These are phyloP conservation scores for Prosopis cineraria DNA, from an alignment of 306 rosid genomes.

Conservation along the genomic window DNA sequence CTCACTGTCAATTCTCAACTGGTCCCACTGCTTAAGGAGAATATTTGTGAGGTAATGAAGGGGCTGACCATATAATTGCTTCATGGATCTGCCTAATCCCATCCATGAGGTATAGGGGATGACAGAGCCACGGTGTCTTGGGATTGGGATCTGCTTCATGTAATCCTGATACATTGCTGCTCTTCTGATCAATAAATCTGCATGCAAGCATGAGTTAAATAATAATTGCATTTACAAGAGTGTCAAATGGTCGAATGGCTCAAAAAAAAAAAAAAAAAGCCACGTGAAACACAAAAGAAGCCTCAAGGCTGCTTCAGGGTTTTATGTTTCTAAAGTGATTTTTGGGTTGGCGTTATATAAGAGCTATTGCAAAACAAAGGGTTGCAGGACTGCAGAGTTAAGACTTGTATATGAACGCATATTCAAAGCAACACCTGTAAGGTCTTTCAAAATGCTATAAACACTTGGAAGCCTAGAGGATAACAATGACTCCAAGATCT, in stretches of 20 bases:
- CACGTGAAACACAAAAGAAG: no score
- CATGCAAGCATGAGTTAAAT: constrained; percentile 19
- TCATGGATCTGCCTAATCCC: constrained; percentile 83
- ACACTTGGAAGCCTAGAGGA: background rate
- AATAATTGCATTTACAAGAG: constrained; percentile 7
- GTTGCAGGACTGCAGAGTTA: background rate
- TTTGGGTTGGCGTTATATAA: background rate
- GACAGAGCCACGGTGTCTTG: constrained; percentile 69
- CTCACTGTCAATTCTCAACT: constrained; percentile 62
- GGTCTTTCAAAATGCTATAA: constrained; percentile 18
- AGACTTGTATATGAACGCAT: background rate
- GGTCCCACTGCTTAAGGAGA: constrained; percentile 89
- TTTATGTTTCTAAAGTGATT: background rate
- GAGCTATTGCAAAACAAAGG: constrained; percentile 16
- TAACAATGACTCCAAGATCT: background rate
- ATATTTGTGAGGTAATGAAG: constrained; percentile 90
- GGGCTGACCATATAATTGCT: constrained; percentile 83
- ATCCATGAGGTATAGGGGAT: constrained; percentile 85
- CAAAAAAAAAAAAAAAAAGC: background rate
- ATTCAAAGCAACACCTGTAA: background rate
- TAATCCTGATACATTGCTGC: constrained; percentile 94
- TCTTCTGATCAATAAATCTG: constrained; percentile 63
- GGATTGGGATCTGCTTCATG: constrained; percentile 87
- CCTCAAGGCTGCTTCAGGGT: background rate
- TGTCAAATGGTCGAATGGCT: constrained; percentile 5